phyloP scores from a whole-genome alignment of 2,329 filamentous ascomycete genomes.

The Amesomyces nigricolor region DNA sequence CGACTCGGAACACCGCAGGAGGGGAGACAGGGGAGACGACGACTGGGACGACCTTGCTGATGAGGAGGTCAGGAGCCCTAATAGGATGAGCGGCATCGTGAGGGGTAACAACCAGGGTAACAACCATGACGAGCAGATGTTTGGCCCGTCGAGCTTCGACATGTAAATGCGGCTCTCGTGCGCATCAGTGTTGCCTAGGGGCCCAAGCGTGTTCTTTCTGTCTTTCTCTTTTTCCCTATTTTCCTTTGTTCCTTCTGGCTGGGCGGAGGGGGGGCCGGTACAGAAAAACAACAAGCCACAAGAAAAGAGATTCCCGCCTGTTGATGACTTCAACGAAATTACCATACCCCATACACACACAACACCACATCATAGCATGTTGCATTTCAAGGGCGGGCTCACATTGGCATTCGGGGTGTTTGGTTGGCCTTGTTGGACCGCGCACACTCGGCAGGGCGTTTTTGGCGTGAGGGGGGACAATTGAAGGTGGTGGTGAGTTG shows the following conservation, averaged over 20 bases:
- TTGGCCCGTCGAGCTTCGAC: conserved; percentile 59
- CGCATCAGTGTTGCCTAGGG: conserved; percentile 3
- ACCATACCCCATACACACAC: conserved; percentile 16
- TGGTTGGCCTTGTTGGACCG: conserved; percentile 18
- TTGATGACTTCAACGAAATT: conserved; percentile 22
- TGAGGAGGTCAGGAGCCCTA: conserved; percentile 45
- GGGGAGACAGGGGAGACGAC: conserved; percentile 36
- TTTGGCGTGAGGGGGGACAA: conserved; percentile 7
- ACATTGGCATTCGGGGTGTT: conserved; percentile 20
- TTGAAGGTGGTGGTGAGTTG: neutral
- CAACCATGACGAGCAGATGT: conserved; percentile 57
- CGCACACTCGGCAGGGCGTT: conserved; percentile 24
- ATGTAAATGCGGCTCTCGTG: conserved; percentile 39
- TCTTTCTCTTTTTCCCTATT: conserved; percentile 5
- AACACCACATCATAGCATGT: conserved; percentile 20
- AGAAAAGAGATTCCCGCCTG: conserved; percentile 18
- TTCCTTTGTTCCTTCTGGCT: conserved; percentile 7
- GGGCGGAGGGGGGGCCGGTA: conserved; percentile 7
- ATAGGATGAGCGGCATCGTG: conserved; percentile 60
- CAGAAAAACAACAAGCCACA: conserved; percentile 13
- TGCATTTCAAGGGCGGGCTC: conserved; percentile 26
- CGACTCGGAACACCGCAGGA: conserved; percentile 39
- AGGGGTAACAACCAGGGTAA: conserved; percentile 50
- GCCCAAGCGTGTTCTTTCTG: conserved; percentile 3
- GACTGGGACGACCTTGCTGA: conserved; percentile 57